Base-by-base conservation (phyloP, 768 basidiomycete genomes). In the Kwoniella sp. region DNA sequence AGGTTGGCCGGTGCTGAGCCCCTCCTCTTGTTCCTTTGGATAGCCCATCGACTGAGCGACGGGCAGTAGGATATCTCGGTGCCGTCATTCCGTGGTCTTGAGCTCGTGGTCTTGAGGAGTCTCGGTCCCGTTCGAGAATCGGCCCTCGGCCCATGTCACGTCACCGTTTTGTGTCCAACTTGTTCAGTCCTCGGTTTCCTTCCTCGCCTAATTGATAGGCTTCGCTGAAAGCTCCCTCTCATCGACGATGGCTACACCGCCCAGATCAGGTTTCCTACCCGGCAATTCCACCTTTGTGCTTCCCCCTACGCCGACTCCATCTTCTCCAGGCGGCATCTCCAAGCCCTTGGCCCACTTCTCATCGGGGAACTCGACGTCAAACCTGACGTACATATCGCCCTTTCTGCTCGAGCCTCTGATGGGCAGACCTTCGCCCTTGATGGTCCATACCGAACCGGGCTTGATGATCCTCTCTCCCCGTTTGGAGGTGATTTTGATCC, bases 341-440 rank as follows among this genome's bases (percentile, higher is more conserved):
- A 89, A 82, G 2, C 83, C 84, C 69, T 82, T 84, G 29, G 93
- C 82, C 93, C 93, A 98, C 47, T 87, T 83, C 55, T 85, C 84
- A 63, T 84, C 83, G 13, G 94, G 94, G 91, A 94, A 93, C 81
- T 96, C 93, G 58, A 97, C 85, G 61, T 89, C 86, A 58, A 96
- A 86, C 58, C 89, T 85, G 61, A 97, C 84, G 72, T 88, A 91
- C 41, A 97, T 83, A 74, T 94, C 89, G 12, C 93, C 93, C 78
- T 87, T 89, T 72, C 88, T 88, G 47, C n/a, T 55, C 26, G 45
- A 76, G 50, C 72, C 72, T 60, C 68, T 34, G 20, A 69, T 72
- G 1, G 93, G 93, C 93, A 97, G 94, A 41, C 95, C 94, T 81
- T 97, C 93, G 12, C 88, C 89, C 1, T 87, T 85, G 38, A 96